Percentiles rank a stretch among this genome's conserved stretches.
Evolutionary conservation across 2,329 filamentous ascomycete species (phyloP).

Genomic region (Fusarium pininemorale): DNA sequence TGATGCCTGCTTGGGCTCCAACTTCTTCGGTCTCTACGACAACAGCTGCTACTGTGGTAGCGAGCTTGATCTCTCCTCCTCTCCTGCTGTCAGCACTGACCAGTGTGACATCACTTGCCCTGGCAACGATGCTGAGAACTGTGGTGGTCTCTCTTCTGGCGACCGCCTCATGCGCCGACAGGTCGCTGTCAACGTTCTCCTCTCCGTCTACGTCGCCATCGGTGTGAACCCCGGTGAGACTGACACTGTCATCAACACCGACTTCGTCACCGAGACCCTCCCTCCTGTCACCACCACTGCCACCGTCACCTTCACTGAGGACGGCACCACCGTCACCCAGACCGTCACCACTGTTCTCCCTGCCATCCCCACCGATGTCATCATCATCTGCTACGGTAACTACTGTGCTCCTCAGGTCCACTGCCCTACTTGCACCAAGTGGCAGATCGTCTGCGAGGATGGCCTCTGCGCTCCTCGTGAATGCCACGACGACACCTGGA

Average conservation of each 20-base stretch:
- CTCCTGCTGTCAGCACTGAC: slow-evolving; percentile 10
- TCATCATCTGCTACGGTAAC: slow-evolving; percentile 45
- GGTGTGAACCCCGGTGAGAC: slow-evolving; percentile 22
- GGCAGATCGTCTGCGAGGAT: slow-evolving; percentile 48
- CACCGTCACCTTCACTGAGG: slow-evolving; percentile 43
- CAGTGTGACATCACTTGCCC: slow-evolving; percentile 44
- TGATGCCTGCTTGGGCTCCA: slow-evolving; percentile 33
- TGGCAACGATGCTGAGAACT: slow-evolving; percentile 35
- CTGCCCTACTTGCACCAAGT: slow-evolving; percentile 42
- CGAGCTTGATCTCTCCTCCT: slow-evolving; percentile 7
- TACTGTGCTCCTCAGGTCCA: slow-evolving; percentile 42
- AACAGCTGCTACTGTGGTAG: slow-evolving; percentile 46
- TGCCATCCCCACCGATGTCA: slow-evolving; percentile 30
- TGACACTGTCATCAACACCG: slow-evolving; percentile 22
- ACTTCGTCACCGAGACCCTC: slow-evolving; percentile 40
- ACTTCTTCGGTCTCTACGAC: slow-evolving; percentile 40
- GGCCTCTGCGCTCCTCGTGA: slow-evolving; percentile 45
- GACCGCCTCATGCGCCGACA: slow-evolving; percentile 37
- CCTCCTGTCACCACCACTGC: slow-evolving; percentile 38
- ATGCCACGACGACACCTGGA: slow-evolving; percentile 40
- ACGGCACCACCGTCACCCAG: slow-evolving; percentile 32
- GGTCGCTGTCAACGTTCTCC: slow-evolving; percentile 34
- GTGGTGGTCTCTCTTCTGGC: slow-evolving; percentile 37
- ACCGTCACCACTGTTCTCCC: slow-evolving; percentile 37
- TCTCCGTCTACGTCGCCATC: slow-evolving; percentile 31